A percentile compares a stretch with the other conserved stretches of the same genome.
phyloP scores from a whole-genome alignment of 352 stramenopile genomes.

The Proteromonas lacertae region DNA sequence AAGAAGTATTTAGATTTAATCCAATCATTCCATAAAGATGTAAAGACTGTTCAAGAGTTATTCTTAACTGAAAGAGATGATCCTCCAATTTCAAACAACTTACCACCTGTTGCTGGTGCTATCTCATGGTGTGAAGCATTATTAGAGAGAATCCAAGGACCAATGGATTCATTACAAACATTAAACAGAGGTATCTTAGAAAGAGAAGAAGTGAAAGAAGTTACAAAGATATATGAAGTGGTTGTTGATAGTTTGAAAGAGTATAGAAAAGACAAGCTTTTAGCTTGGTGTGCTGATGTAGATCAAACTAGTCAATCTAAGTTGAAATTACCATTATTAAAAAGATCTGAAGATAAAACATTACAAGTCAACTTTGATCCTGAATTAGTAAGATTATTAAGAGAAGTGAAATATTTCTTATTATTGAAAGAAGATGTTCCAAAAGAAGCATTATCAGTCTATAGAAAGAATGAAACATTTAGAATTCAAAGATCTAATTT shows the following conservation, averaged over 20 bases:
- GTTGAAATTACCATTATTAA: slow-evolving; percentile 89
- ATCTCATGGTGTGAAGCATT: slow-evolving; percentile 87
- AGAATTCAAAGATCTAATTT: slow-evolving; percentile 91
- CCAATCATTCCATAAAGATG: slow-evolving; percentile 66
- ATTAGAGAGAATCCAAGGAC: slow-evolving; percentile 85
- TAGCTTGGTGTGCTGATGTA: slow-evolving; percentile 89
- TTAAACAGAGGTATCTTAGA: slow-evolving; percentile 83
- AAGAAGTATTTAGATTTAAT: slow-evolving; percentile 84
- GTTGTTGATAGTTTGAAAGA: slow-evolving; percentile 75
- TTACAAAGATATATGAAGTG: slow-evolving; percentile 98
- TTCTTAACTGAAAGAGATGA: slow-evolving; percentile 93
- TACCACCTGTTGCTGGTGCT: slow-evolving; percentile 80
- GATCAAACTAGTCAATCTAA: slow-evolving; percentile 78
- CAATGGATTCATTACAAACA: slow-evolving; percentile 94
- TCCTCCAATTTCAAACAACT: slow-evolving; percentile 67
- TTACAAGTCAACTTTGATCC: slow-evolving; percentile 95
- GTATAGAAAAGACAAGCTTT: slow-evolving; percentile 95
- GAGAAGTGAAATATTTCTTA: slow-evolving; percentile 80
- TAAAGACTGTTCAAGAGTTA: slow-evolving; percentile 81
- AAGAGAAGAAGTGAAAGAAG: slow-evolving; percentile 75
- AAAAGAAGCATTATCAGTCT: slow-evolving; percentile 76
- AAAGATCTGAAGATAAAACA: slow-evolving; percentile 76
- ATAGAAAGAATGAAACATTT: slow-evolving; percentile 89
- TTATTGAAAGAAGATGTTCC: slow-evolving; percentile 90
- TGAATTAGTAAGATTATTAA: slow-evolving; percentile 78